Percentiles rank a stretch among this genome's conserved stretches.
phyloP scores from a whole-genome alignment of 345 rosid species.

The Euphorbia peplus region DNA sequence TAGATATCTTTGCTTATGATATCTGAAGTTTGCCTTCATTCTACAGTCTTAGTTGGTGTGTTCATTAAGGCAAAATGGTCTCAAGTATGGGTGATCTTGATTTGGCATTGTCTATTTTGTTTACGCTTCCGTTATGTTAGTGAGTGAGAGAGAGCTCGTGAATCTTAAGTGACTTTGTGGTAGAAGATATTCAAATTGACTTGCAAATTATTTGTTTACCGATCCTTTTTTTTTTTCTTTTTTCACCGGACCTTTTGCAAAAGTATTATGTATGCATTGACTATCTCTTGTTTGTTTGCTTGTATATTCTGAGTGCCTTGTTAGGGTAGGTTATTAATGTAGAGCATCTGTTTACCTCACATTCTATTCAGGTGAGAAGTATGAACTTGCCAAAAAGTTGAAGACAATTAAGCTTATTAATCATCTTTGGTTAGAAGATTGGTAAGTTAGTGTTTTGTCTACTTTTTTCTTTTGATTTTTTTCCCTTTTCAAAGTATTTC shows the following conservation, averaged over 20 bases:
- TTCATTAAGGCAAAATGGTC: background rate
- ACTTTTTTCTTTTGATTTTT: background rate
- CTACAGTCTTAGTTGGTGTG: background rate
- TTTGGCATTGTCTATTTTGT: background rate
- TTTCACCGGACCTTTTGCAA: background rate
- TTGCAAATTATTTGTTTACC: background rate
- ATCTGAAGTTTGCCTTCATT: background rate
- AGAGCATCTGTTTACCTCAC: constrained; percentile 2
- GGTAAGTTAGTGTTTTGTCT: constrained; percentile 42
- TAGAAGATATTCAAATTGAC: background rate
- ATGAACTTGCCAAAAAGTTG: constrained; percentile 77
- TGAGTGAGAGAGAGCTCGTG: background rate
- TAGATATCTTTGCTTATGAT: background rate
- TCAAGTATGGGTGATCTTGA: background rate
- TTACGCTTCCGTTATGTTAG: background rate
- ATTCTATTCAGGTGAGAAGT: constrained; percentile 71
- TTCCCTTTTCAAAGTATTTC: background rate
- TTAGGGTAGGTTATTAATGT: background rate
- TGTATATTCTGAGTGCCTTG: background rate
- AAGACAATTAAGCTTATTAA: constrained; percentile 77
- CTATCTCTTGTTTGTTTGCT: background rate
- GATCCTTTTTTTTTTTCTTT: background rate
- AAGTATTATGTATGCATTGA: background rate
- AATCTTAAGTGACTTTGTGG: background rate
- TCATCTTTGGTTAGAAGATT: constrained; percentile 89